These are phyloP conservation scores for Colletotrichum sp. DNA, from an alignment of 2,329 filamentous ascomycete genomes.

Conservation along the genomic window DNA sequence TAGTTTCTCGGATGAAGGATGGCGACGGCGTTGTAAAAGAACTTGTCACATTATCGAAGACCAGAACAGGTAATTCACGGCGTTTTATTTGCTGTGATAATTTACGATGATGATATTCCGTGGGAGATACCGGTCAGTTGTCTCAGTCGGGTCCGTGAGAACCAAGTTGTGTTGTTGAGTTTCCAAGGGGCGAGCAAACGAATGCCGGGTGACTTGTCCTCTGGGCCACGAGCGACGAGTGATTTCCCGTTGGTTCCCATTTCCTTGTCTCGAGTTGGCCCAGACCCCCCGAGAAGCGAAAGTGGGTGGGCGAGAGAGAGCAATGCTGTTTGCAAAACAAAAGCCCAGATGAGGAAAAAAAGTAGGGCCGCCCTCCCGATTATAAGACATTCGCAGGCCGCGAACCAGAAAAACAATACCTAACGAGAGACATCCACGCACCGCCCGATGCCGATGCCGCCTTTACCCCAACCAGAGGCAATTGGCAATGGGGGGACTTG, in stretches of 20 bases:
- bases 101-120: neutral
- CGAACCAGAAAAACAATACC: constrained; percentile 9
- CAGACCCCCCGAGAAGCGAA: neutral
- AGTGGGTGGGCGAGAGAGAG: neutral
- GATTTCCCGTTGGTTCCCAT: neutral
- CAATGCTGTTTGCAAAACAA: constrained; percentile 16
- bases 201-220: neutral
- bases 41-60: constrained; percentile 19
- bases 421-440: constrained; percentile 16
- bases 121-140: neutral
- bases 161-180: neutral
- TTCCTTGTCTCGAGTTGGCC: neutral
- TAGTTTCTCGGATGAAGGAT: constrained; percentile 1
- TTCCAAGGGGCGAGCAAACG: neutral
- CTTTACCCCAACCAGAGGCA: neutral
- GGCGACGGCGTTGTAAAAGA: constrained; percentile 21
- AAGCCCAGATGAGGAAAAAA: constrained; percentile 2
- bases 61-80: constrained; percentile 5
- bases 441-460: constrained; percentile 6
- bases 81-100: neutral
- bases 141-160: neutral
- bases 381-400: constrained; percentile 14
- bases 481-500: neutral
- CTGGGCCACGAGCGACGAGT: neutral
- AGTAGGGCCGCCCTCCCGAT: neutral